A percentile compares a stretch with the other conserved stretches of the same genome.
phyloP scores from a whole-genome alignment of 2,329 filamentous ascomycete species.

The Fusarium sp. region DNA sequence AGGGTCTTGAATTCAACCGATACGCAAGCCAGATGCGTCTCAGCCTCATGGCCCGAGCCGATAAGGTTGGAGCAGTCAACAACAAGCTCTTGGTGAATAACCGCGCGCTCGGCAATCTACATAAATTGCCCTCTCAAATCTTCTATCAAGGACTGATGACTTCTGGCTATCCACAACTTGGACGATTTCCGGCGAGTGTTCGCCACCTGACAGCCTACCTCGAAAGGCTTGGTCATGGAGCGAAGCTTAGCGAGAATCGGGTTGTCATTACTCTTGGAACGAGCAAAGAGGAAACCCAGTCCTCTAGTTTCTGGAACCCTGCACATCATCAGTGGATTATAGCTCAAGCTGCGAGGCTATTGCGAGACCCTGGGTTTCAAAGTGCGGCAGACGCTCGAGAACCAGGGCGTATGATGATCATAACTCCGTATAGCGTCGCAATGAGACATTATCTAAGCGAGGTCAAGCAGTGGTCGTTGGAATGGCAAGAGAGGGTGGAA shows the following conservation, averaged over 20 bases:
- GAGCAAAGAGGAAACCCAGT: constrained; percentile 42
- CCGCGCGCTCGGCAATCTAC: constrained; percentile 50
- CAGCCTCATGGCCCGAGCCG: constrained; percentile 53
- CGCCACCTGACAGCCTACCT: constrained; percentile 46
- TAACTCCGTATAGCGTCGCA: constrained; percentile 55
- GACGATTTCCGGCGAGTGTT: constrained; percentile 44
- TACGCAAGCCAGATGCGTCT: constrained; percentile 47
- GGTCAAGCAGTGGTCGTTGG: constrained; percentile 41
- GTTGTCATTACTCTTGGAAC: constrained; percentile 47
- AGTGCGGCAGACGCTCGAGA: constrained; percentile 37
- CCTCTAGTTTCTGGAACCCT: constrained; percentile 54
- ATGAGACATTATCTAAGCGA: constrained; percentile 48
- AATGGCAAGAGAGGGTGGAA: constrained; percentile 47
- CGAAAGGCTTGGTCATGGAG: constrained; percentile 34
- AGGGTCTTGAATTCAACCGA: constrained; percentile 45
- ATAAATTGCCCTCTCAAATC: constrained; percentile 53
- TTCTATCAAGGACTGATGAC: constrained; percentile 54
- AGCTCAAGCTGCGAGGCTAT: constrained; percentile 44
- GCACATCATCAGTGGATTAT: constrained; percentile 52
- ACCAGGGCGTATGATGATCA: constrained; percentile 54
- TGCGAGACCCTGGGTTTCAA: constrained; percentile 47
- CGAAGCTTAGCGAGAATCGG: constrained; percentile 48
- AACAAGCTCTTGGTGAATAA: constrained; percentile 51
- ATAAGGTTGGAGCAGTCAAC: constrained; percentile 45
- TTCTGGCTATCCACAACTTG: constrained; percentile 40